These are phyloP conservation scores for Tricholoma sp. DNA, from an alignment of 768 basidiomycete species.

Conservation along the genomic window DNA sequence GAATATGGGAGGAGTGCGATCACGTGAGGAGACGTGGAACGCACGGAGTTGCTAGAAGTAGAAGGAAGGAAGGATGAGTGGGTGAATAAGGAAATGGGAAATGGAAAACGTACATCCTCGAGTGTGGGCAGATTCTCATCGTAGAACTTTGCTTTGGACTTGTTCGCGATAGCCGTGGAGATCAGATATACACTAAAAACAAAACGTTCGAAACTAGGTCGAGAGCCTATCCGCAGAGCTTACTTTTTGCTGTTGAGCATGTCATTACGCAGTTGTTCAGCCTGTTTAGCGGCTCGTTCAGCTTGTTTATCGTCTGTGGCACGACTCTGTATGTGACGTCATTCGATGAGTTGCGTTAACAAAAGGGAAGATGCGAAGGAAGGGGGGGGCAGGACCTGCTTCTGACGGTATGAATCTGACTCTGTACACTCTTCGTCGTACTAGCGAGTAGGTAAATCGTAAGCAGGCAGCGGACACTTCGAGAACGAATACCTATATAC, in stretches of 20 bases:
- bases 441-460: constrained; percentile 30
- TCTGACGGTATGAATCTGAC: constrained; percentile 69
- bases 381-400: constrained; percentile 58
- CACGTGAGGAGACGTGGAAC: neutral
- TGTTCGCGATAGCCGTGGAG: constrained; percentile 66
- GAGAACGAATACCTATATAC: constrained; percentile 21
- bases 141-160: constrained; percentile 66
- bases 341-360: neutral
- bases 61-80: constrained; percentile 8
- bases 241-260: constrained; percentile 85
- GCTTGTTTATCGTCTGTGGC: constrained; percentile 72
- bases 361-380: constrained; percentile 5
- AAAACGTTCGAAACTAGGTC: neutral
- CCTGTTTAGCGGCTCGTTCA: constrained; percentile 66
- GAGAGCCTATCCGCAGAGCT: neutral
- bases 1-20: too few relatives aligned
- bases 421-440: constrained; percentile 78
- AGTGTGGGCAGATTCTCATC: constrained; percentile 60
- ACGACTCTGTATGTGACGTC: constrained; percentile 41
- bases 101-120: constrained; percentile 56
- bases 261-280: constrained; percentile 69
- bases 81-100: neutral
- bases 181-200: constrained; percentile 62
- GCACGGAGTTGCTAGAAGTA: constrained; percentile 61
- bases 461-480: neutral